Conservation (phyloP, 106 monocot species). For the Iris macrosiphon region DNA sequence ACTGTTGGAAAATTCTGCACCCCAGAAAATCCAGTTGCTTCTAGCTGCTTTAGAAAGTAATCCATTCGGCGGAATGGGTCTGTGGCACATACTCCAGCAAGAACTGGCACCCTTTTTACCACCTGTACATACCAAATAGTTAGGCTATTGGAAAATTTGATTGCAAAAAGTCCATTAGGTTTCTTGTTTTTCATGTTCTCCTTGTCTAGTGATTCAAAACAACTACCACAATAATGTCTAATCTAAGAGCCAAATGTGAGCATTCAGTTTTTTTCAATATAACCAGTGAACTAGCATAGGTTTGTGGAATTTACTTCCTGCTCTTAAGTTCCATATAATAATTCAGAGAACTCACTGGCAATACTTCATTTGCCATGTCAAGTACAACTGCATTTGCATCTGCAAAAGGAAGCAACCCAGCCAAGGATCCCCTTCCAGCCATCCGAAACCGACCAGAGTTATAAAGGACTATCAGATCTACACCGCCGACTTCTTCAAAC, state of each 20-base stretch:
- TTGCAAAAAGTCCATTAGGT: too few species aligned
- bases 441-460: slow-evolving; percentile 94
- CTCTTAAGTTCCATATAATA: background rate
- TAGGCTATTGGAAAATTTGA: background rate
- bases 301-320: too few species aligned
- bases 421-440: slow-evolving; percentile 98
- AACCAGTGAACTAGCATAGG: too few species aligned
- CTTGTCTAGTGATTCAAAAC: too few species aligned
- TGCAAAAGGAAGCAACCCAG: slow-evolving; percentile 88
- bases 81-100: slow-evolving; percentile 94
- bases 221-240: too few species aligned
- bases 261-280: too few species aligned
- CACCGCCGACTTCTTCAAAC: slow-evolving; percentile 95
- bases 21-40: slow-evolving; percentile 71
- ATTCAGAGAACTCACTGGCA: slow-evolving; percentile 51
- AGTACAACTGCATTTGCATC: slow-evolving; percentile 97
- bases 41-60: slow-evolving; percentile 67
- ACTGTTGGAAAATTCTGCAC: slow-evolving; percentile 98
- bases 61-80: slow-evolving; percentile 96
- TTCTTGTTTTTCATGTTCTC: too few species aligned
- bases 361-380: slow-evolving; percentile 97
- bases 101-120: slow-evolving; percentile 83
- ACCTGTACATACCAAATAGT: slow-evolving; percentile 35
- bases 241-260: too few species aligned
- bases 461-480: slow-evolving; percentile 85